Percentiles rank a stretch among this genome's conserved stretches.
Conservation (phyloP, 1,284 basidiomycete species). For the Sporisorium exsertum region DNA sequence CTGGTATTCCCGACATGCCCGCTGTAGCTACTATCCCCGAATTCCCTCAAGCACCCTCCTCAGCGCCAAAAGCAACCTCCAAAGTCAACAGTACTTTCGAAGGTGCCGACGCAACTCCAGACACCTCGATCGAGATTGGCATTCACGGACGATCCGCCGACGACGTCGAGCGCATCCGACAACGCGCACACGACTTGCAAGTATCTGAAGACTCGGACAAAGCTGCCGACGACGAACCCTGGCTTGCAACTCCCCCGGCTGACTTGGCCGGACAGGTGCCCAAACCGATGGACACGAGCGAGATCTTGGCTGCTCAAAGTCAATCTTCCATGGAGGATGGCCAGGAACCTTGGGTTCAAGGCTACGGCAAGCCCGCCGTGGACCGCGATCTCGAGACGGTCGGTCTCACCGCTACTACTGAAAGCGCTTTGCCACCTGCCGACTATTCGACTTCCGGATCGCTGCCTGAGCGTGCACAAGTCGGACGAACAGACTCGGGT, state of each 20-base stretch:
- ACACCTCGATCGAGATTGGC: conserved; percentile 57
- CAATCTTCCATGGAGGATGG: conserved; percentile 13
- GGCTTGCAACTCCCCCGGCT: conserved; percentile 28
- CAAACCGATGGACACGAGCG: conserved; percentile 39
- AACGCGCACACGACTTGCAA: conserved; percentile 36
- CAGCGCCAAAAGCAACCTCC: conserved; percentile 22
- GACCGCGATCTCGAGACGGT: conserved; percentile 31
- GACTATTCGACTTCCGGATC: conserved; percentile 31
- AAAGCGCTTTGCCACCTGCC: conserved; percentile 19
- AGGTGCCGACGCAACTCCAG: conserved; percentile 22
- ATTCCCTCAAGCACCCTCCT: conserved; percentile 52
- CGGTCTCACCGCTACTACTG: background rate
- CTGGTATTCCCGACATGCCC: conserved; percentile 16
- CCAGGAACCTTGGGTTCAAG: conserved; percentile 47
- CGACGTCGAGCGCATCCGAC: conserved; percentile 46
- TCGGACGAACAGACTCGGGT: conserved; percentile 49
- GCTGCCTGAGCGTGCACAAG: conserved; percentile 46
- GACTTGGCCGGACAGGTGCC: conserved; percentile 40
- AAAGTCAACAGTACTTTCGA: conserved; percentile 31
- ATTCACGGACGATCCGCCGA: conserved; percentile 49
- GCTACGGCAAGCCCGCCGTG: conserved; percentile 29
- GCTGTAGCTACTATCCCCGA: conserved; percentile 30
- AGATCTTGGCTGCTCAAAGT: conserved; percentile 26
- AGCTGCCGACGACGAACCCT: conserved; percentile 23
- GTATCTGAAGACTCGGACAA: conserved; percentile 25